Evolutionary conservation across 768 basidiomycete genomes (phyloP), one percentile per base, ranked within the genome.

Genomic region (Tephrocybe sp.): DNA sequence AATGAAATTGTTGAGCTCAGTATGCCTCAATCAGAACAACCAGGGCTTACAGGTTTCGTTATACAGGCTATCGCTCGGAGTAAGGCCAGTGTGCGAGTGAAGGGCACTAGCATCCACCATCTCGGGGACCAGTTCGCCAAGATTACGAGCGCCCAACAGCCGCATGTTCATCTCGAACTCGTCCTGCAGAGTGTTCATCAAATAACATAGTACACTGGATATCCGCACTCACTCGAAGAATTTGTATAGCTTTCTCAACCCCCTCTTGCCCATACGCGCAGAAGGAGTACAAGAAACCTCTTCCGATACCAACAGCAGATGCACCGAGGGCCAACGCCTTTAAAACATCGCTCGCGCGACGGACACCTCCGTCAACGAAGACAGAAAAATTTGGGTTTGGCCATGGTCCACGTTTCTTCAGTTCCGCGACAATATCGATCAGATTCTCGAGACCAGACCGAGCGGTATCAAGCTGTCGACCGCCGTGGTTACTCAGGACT

Each of bases 121-220:
- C 40, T 83, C 82, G 0, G 88, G 89, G 0, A 82, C 80, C 52
- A 98, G 70, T 27, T 97, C 92, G 38, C 76, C 76, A 37, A 98
- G 64, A 0, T 79, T 86, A 5, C 77, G 82, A 1, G 92, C 92
- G 5, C 95, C 95, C 16, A 98, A 69, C 2, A 98, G 75, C 12
- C 93, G 86, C 80, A 97, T 80, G 69, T 95, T 93, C 95, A 97
- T 97, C 73, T 94, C 90, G 60, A 98, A 90, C 64, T 98, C 95
- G 56, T 94, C 91, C 91, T 96, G 61, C n/a, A 22, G 32, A 32
- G 13, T 7, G 15, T 7, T 13, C 25, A 15, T 52, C 9, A 15
- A 15, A 28, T 19, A 26, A 41, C 11, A 34, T 6, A n/a, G 15
- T 34, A 5, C 32, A 15, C 13, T 35, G 34, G 8, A n/a, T 35